Evolutionary conservation across 768 basidiomycete species (phyloP), one percentile per base, ranked within the genome.

Genomic region (Lentinula guzmanii): DNA sequence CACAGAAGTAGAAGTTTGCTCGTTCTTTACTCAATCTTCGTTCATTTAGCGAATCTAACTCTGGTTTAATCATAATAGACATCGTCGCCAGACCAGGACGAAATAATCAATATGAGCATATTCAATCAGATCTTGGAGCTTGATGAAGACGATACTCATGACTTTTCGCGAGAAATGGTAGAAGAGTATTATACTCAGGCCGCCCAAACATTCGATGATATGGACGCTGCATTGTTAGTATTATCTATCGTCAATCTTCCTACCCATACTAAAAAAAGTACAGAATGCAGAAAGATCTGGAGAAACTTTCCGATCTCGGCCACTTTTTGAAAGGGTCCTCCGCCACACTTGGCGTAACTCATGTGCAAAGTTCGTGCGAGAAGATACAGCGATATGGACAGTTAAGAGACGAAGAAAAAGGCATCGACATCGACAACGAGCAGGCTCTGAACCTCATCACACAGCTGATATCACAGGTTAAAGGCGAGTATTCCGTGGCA

Each of bases 311-410:
- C 2, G 74, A 77, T 16, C 80, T 90, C 9, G 97, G 95, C 0
- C 96, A 99, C 75, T 99, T 92, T 76, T 86, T 98, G 70, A 99
- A 98, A 74, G 96, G 96, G 52, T 98, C 95, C 2, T 96, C 95
- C 11, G 95, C 95, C 33, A 93, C 95, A 2, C 82, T 99, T 50
- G 96, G 97, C 31, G 84, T 95, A 34, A 75, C 76, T 61, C 83
- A 84, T 64, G 95, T 99, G 57, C 89, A 93, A 71, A 81, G 76
- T 15, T 86, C 88, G 28, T 98, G 96, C 77, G 94, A 93, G 73
- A 82, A 83, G 74, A 95, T 98, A 68, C 95, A 98, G 74, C 85
- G 95, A 73, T 89, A 87, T 67, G 94, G 93, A 51, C 79, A 86
- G 64, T 74, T 79, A 61, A 79, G 83, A 51, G 87, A 92, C 71